Percentiles rank a stretch among this genome's conserved stretches.
phyloP scores from a whole-genome alignment of 768 basidiomycete species.

The Kwoniella europaea region DNA sequence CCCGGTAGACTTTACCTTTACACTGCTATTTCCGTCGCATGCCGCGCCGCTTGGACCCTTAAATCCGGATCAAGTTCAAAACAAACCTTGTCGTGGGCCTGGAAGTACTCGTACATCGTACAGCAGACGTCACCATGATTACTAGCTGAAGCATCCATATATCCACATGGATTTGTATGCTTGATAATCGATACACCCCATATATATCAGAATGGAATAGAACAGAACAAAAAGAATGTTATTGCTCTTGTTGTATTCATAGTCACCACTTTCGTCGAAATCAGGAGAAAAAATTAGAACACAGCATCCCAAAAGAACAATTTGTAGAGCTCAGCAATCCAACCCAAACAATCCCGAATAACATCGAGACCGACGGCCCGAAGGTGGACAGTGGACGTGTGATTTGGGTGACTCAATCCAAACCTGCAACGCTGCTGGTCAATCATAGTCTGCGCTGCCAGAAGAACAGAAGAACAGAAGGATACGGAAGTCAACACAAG shows the following conservation, averaged over 20 bases:
- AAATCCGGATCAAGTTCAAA: not conserved
- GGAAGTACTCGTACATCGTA: not conserved
- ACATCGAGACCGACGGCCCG: too few species aligned
- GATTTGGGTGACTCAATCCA: too few species aligned
- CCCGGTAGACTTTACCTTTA: not conserved
- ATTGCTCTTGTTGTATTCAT: too few species aligned
- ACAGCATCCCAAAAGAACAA: too few species aligned
- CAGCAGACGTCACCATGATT: slow-evolving; percentile 11
- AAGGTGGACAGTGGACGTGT: too few species aligned
- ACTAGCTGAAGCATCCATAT: not conserved
- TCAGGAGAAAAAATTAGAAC: too few species aligned
- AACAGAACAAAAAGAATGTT: not conserved
- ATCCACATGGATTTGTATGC: too few species aligned
- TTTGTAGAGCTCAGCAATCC: too few species aligned
- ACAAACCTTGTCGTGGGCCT: not conserved
- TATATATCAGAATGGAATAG: not conserved
- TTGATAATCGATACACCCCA: not conserved
- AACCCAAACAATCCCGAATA: too few species aligned
- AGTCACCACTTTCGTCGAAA: too few species aligned
- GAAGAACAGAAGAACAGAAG: not conserved
- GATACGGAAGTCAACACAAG: not conserved
- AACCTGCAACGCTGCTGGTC: too few species aligned
- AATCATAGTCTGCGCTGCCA: too few species aligned
- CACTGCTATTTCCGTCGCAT: slow-evolving; percentile 7
- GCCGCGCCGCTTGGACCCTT: not conserved